These are phyloP conservation scores for Trypanosomatidae sp. DNA, from an alignment of 208 protist genomes.

Conservation along the genomic window DNA sequence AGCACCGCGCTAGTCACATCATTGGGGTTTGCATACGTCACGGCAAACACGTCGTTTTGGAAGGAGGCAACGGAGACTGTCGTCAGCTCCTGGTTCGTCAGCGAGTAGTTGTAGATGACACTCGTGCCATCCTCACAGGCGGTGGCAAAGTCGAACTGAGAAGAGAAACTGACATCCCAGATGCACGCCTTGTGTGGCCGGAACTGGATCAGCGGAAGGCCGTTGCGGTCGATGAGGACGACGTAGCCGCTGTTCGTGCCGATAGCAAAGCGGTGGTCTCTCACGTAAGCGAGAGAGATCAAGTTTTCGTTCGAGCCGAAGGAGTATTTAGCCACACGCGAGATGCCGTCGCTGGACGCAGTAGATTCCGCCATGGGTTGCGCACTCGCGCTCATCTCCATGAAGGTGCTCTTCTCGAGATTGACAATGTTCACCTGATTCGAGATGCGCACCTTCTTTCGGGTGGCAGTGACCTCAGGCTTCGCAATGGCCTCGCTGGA, in stretches of 20 bases:
- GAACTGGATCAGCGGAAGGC: conserved; percentile 88
- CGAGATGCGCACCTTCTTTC: conserved; percentile 82
- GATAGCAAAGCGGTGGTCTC: conserved; percentile 82
- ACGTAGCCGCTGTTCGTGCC: conserved; percentile 89
- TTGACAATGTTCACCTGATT: conserved; percentile 88
- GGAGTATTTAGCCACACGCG: conserved; percentile 77
- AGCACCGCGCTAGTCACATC: conserved; percentile 81
- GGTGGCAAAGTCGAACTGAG: conserved; percentile 85
- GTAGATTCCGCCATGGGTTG: conserved; percentile 45
- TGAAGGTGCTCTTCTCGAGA: conserved; percentile 85
- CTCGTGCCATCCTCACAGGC: conserved; percentile 87
- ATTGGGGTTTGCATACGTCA: conserved; percentile 71
- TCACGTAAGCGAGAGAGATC: conserved; percentile 85
- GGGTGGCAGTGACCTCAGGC: conserved; percentile 51
- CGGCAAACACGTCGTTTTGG: conserved; percentile 89
- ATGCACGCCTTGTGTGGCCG: conserved; percentile 88
- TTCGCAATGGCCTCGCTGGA: conserved; percentile 20
- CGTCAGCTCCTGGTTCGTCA: conserved; percentile 70
- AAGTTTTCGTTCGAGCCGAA: conserved; percentile 89
- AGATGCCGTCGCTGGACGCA: conserved; percentile 60
- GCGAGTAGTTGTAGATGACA: conserved; percentile 88
- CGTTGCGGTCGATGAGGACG: conserved; percentile 81
- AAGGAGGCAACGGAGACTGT: conserved; percentile 85
- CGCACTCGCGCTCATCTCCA: conserved; percentile 86
- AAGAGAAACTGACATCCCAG: conserved; percentile 86